These are phyloP conservation scores for Dianthus caryophyllus DNA, from an alignment of 148 eudicot species.

Conservation along the genomic window DNA sequence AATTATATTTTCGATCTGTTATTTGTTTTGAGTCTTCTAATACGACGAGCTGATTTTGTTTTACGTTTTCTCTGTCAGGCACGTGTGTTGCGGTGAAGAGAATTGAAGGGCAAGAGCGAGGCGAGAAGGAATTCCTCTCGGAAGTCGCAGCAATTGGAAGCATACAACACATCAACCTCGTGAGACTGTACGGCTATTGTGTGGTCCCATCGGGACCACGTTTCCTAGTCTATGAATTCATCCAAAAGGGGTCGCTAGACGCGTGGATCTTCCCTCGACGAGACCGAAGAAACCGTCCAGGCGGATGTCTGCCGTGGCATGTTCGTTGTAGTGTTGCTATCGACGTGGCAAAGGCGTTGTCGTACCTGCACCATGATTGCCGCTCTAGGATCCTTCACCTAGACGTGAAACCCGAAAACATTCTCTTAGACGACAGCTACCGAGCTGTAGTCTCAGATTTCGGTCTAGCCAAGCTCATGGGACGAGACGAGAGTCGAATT, in stretches of 20 bases:
- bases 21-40: too few relatives aligned
- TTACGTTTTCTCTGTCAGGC: background rate
- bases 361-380: slow-evolving; percentile 84
- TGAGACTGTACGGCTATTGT: slow-evolving; percentile 64
- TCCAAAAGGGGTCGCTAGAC: slow-evolving; percentile 70
- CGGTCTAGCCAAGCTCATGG: slow-evolving; percentile 74
- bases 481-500: slow-evolving; percentile 55
- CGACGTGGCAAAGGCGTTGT: slow-evolving; percentile 78
- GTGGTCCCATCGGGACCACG: slow-evolving; percentile 42
- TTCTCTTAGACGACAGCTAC: slow-evolving; percentile 54
- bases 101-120: slow-evolving; percentile 56
- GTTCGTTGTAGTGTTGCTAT: slow-evolving; percentile 51
- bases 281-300: slow-evolving; percentile 12
- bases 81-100: slow-evolving; percentile 69
- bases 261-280: slow-evolving; percentile 66
- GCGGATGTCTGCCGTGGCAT: slow-evolving; percentile 69
- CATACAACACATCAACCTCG: slow-evolving; percentile 66
- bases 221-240: slow-evolving; percentile 62
- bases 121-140: slow-evolving; percentile 61
- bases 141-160: slow-evolving; percentile 78
- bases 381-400: slow-evolving; percentile 64
- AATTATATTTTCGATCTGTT: too few relatives aligned
- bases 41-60: too few relatives aligned
- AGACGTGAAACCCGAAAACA: slow-evolving; percentile 87
- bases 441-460: slow-evolving; percentile 68